phyloP scores from a whole-genome alignment of 495 filamentous ascomycete genomes.

The Penicillium pulvis region DNA sequence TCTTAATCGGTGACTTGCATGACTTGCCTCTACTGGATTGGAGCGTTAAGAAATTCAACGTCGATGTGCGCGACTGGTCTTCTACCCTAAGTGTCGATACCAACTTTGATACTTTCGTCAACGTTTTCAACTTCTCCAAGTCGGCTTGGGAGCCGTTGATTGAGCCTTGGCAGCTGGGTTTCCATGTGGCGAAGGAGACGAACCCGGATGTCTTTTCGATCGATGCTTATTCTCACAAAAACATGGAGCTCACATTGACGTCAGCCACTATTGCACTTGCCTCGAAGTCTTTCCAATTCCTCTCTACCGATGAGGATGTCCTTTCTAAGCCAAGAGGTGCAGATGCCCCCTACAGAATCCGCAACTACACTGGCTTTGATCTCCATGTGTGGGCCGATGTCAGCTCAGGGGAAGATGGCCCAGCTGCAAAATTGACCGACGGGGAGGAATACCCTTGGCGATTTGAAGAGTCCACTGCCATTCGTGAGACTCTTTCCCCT shows the following conservation, averaged over 20 bases:
- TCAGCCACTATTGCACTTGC: slow-evolving; percentile 91
- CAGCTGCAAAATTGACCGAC: slow-evolving; percentile 79
- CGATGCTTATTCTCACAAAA: slow-evolving; percentile 84
- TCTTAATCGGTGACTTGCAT: slow-evolving; percentile 93
- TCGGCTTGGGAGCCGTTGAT: slow-evolving; percentile 97
- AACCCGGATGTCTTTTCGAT: slow-evolving; percentile 76
- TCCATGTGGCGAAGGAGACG: slow-evolving; percentile 81
- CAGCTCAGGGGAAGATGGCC: slow-evolving; percentile 59
- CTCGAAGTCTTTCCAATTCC: slow-evolving; percentile 89
- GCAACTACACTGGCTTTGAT: slow-evolving; percentile 94
- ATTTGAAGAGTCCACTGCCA: slow-evolving; percentile 92
- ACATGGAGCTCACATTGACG: slow-evolving; percentile 87
- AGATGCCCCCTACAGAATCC: slow-evolving; percentile 90
- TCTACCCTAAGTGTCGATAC: slow-evolving; percentile 84
- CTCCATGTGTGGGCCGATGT: slow-evolving; percentile 79
- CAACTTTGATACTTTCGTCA: slow-evolving; percentile 87
- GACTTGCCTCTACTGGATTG: slow-evolving; percentile 93
- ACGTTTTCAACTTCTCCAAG: slow-evolving; percentile 98
- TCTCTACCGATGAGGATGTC: slow-evolving; percentile 87
- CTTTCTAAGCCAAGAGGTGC: slow-evolving; percentile 88
- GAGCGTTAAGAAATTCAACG: slow-evolving; percentile 86
- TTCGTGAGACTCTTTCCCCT: slow-evolving; percentile 85
- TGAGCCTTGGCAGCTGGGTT: slow-evolving; percentile 92
- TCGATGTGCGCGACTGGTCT: slow-evolving; percentile 87
- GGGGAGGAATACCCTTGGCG: slow-evolving; percentile 93